phyloP scores from a whole-genome alignment of 441 rosid species.

The Gossypium schwendimanii region DNA sequence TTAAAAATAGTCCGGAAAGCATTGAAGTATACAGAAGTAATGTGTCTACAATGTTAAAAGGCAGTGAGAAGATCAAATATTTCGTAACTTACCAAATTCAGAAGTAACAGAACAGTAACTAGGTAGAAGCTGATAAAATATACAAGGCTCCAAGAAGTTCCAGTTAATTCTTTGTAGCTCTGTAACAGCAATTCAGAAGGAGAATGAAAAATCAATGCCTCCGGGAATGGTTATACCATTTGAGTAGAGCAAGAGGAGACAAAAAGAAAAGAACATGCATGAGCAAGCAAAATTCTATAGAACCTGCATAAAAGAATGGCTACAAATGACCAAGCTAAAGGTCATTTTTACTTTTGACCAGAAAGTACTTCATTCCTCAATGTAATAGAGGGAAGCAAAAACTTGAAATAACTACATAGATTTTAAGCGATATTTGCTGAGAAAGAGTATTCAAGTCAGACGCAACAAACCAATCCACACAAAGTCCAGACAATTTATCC shows the following conservation, averaged over 20 bases:
- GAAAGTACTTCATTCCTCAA: not conserved
- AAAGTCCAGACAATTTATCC: not conserved
- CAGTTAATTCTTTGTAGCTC: conserved; percentile 83
- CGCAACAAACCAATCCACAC: not conserved
- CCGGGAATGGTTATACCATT: conserved; percentile 6
- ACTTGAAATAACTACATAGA: not conserved
- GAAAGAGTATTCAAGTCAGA: not conserved
- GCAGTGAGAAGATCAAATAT: not conserved
- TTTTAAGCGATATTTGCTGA: not conserved
- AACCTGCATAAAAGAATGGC: conserved; percentile 5
- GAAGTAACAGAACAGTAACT: conserved; percentile 64
- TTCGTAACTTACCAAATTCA: conserved; percentile 66
- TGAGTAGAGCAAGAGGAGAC: not conserved
- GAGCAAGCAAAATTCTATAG: not conserved
- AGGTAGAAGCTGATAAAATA: conserved; percentile 94
- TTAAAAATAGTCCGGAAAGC: not conserved
- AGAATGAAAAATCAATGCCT: conserved; percentile 4
- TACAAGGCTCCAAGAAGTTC: conserved; percentile 64
- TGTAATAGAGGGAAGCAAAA: not conserved
- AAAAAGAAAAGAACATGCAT: not conserved
- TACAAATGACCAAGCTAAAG: not conserved
- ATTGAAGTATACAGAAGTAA: not conserved
- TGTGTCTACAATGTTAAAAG: not conserved
- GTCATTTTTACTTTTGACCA: not conserved
- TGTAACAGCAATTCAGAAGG: conserved; percentile 29